Evolutionary conservation across 179 eudicot genomes (phyloP), one percentile per base, ranked within the genome.

Genomic region (Silene coronaria): DNA sequence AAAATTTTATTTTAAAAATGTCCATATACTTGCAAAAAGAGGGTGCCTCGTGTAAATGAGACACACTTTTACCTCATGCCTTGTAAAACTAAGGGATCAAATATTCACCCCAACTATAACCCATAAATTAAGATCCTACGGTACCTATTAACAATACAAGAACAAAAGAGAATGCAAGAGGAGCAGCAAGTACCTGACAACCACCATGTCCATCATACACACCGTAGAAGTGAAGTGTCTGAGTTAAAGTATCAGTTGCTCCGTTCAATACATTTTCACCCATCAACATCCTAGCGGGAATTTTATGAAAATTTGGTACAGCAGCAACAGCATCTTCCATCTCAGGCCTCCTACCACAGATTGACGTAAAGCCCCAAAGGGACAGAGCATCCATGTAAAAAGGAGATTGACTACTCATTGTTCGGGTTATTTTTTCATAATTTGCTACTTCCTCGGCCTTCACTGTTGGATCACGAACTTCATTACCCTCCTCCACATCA

Each of bases 181-280:
- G 72, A 79, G 71, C 51, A 60, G 59, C 28, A 32, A 51, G 32
- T 78, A 89, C 93, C 91, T 89, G 91, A 70, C 76, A 76, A 19
- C 93, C 93, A 27, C 93, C 93, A 65, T 88, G 93, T 26, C 93
- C 93, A 78, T 89, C 93, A 88, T 88, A 89, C 76, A 89, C 93
- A 76, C 90, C 89, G 80, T 82, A 88, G 23, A 89, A 81, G 71
- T 86, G 85, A 53, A 75, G 86, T 21, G 65, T 72, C 30, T 84
- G 87, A 67, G 68, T 78, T 69, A 82, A 70, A 32, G 76, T 77
- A 69, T 85, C 83, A 73, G 75, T 59, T 5, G 82, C 61, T 63
- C 86, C 87, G 74, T 79, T 82, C 67, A 79, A 71, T 22, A 61
- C 64, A 70, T 78, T 77, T 65, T 27, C 77, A 71, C 78, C 80